Conservation (phyloP, 139 green algal genomes). For the Asterochloris erici region DNA sequence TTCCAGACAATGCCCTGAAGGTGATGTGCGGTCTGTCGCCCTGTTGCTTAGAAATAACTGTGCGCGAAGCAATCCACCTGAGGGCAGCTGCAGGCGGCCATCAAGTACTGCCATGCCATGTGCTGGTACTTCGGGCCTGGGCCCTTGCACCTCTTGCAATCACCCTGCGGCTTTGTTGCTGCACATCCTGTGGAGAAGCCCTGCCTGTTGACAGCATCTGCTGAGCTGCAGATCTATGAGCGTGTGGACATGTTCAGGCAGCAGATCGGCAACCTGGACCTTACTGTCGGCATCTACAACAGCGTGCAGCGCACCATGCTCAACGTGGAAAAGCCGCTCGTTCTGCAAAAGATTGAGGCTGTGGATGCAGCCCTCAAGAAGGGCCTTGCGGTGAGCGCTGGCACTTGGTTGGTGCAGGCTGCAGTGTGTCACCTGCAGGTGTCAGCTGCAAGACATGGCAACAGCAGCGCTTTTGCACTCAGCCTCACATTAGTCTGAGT, state of each 20-base stretch:
- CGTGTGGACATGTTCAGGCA: constrained; percentile 66
- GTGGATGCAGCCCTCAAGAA: constrained; percentile 59
- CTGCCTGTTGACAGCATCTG: background rate
- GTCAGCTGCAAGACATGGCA: background rate
- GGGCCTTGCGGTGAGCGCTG: constrained; percentile 29
- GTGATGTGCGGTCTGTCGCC: constrained; percentile 7
- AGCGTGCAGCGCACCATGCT: constrained; percentile 72
- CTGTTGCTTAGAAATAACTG: background rate
- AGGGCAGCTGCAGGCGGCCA: background rate
- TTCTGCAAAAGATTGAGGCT: constrained; percentile 69
- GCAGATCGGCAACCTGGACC: constrained; percentile 77
- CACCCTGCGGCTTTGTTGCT: background rate
- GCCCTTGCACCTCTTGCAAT: background rate
- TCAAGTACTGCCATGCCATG: background rate
- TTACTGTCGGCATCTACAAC: constrained; percentile 81
- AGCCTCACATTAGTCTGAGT: background rate
- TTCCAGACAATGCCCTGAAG: constrained; percentile 44
- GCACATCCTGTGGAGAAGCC: background rate
- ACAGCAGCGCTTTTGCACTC: background rate
- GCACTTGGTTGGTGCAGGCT: background rate
- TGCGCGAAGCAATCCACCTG: background rate
- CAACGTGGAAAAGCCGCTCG: constrained; percentile 76
- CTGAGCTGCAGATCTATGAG: constrained; percentile 45
- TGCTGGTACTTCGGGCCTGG: background rate
- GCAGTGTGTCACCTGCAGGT: background rate